Evolutionary conservation across 2,329 filamentous ascomycete species (phyloP), one percentile per base, ranked within the genome.

Genomic region (Neofusicoccum sp.): DNA sequence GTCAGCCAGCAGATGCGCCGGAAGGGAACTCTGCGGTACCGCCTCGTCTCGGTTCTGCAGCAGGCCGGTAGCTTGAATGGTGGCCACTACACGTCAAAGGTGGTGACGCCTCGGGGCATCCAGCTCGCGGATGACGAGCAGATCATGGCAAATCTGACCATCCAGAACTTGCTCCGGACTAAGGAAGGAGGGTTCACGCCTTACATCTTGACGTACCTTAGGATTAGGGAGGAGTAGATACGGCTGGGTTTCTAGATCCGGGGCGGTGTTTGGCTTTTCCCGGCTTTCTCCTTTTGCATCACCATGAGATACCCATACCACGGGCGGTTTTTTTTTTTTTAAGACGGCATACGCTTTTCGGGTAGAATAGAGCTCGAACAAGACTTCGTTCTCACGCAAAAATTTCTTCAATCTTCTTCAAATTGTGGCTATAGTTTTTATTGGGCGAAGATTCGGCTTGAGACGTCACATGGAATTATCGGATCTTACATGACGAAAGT

Each of bases 21-120:
- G 38, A 30, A 14, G 9, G 53, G 51, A 5, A 58, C 34, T 6
- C 53, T 45, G 8, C 16, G 38, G 28, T 60, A 60, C 58, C n/a
- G 26, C 8, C 58, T 60, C 9, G 4, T 12, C 8, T 26, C 30
- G 9, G 30, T 53, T 1, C 6, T 49, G 12, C 38, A 51, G 7
- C 43, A 51, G 3, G 36, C 34, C 2, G 48, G 33, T 4, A 16
- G 5, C 8, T 1, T 26, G 5, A 26, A 16, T 11, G 9, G 16
- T 11, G 62, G 62, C n/a, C 62, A 63, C 28, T 63, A 63, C 59
- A 28, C 12, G 1, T 33, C 58, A 11, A 43, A 34, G 8, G 43
- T 58, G 11, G 33, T 47, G 6, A 30, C 54, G 20, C 45, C 62
- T 0, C 14, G 38, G 20, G 58, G 62, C 4, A 48, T 57, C 24